Conservation (phyloP, 345 rosid genomes). For the Hibiscus mutabilis region DNA sequence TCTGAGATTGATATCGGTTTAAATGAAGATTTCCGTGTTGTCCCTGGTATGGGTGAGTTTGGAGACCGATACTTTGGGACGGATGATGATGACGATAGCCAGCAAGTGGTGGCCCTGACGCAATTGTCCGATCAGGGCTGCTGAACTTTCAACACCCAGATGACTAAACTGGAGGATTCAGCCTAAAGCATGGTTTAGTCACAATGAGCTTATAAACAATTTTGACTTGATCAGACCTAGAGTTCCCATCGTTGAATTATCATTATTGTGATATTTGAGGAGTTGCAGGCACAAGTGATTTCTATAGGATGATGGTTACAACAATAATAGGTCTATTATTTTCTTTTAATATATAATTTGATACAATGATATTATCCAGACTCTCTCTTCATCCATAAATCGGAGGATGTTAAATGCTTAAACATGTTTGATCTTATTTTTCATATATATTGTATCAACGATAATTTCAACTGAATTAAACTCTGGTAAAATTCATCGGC, state of each 20-base stretch:
- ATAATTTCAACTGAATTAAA: too few relatives aligned
- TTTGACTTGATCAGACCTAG: conserved; percentile 29
- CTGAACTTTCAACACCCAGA: conserved; percentile 4
- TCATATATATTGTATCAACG: too few relatives aligned
- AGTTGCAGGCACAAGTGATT: background rate
- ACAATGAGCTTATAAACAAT: conserved; percentile 20
- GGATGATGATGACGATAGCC: conserved; percentile 55
- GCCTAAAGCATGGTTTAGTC: conserved; percentile 1
- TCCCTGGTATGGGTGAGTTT: conserved; percentile 98
- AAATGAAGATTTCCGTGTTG: conserved; percentile 85
- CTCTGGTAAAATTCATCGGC: too few relatives aligned
- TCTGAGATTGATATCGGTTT: conserved; percentile 91
- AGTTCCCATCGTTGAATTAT: conserved; percentile 7
- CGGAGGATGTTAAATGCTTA: too few relatives aligned
- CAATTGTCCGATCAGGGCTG: conserved; percentile 10
- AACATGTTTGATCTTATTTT: too few relatives aligned
- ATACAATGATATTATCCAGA: too few relatives aligned
- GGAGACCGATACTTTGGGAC: conserved; percentile 98
- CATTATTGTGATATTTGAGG: background rate
- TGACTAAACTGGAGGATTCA: background rate
- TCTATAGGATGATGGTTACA: background rate
- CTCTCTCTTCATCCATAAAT: too few relatives aligned
- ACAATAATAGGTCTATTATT: too few relatives aligned
- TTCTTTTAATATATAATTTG: too few relatives aligned
- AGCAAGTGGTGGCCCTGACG: conserved; percentile 23